Base-by-base conservation (phyloP, 2,329 filamentous ascomycete species). In the Westerdykella ornata region DNA sequence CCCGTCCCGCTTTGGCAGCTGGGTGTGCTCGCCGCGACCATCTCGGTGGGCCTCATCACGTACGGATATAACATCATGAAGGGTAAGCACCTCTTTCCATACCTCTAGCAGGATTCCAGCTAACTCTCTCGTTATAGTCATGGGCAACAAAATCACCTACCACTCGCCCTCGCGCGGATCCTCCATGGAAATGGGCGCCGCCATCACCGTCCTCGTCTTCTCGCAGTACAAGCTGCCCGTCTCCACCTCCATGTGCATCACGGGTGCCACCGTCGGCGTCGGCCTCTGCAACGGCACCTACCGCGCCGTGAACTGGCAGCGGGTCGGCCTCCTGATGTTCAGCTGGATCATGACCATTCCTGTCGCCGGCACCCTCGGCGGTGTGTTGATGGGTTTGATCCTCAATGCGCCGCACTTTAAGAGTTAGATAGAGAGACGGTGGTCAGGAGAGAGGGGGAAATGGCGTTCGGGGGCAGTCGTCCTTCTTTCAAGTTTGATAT, bases 51-150 rank as follows among this genome's bases (percentile, higher is more conserved):
- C 52, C 73, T 88, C 43, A 72, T 81, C 58, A 87, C 83, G 12
- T 88, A 87, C 55, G 84, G 84, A 8, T 88, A 87, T 71, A 87
- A 88, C 72, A 88, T 88, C 68, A 88, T 88, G 83, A 86, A 85
- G 70, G 80, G 77, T 80, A 67, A 64, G 74, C 49, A 13, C 9
- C n/a, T 3, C 28, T n/a, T 13, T 19, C 19, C 6, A 14, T 35
- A n/a, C 34, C 38, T 13, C 8, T 28, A 42, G 48, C 47, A 48
- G 54, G 45, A 51, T 40, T 22, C 29, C 29, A 35, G 39, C 46
- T 51, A 49, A 46, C 48, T 58, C 12, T 58, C 12, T 8, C 38
- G 11, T 20, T n/a, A 48, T 50, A 80, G 81, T 85, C 66, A 87
- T 88, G 83, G 84, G 84, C 39, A 88, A 88, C 74, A 84, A 84